These are phyloP conservation scores for Botrytis tulipae DNA, from an alignment of 2,329 filamentous ascomycete species.

Conservation along the genomic window DNA sequence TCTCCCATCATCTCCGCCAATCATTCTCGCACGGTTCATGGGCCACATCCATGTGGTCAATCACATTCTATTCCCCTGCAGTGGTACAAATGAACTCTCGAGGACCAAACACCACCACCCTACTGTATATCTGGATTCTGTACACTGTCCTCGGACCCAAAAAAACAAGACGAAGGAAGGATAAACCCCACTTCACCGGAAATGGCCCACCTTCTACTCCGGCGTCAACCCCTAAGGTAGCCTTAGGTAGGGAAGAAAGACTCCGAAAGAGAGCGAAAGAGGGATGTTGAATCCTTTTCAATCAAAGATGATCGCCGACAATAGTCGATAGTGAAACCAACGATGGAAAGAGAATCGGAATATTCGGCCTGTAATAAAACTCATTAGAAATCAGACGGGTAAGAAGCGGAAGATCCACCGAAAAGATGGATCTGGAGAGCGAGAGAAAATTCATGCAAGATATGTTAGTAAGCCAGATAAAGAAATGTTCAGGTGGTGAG, in stretches of 20 bases:
- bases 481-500: not conserved
- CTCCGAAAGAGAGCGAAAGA: not conserved
- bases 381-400: not conserved
- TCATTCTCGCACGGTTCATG: slow-evolving; percentile 2
- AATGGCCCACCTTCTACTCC: not conserved
- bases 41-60: not conserved
- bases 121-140: not conserved
- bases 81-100: not conserved
- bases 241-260: not conserved
- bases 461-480: not conserved
- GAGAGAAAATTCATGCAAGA: not conserved
- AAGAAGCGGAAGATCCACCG: not conserved
- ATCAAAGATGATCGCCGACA: not conserved
- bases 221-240: not conserved
- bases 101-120: not conserved
- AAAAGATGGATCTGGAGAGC: not conserved
- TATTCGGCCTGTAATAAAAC: not conserved
- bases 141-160: no score
- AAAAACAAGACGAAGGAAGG: not conserved
- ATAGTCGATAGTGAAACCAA: not conserved
- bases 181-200: not conserved
- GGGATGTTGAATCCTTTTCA: no score
- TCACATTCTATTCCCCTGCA: not conserved
- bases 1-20: not conserved
- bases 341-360: not conserved